Evolutionary conservation across 1,284 basidiomycete genomes (phyloP).

Genomic region (Ceratorhiza oryzae-sativae): DNA sequence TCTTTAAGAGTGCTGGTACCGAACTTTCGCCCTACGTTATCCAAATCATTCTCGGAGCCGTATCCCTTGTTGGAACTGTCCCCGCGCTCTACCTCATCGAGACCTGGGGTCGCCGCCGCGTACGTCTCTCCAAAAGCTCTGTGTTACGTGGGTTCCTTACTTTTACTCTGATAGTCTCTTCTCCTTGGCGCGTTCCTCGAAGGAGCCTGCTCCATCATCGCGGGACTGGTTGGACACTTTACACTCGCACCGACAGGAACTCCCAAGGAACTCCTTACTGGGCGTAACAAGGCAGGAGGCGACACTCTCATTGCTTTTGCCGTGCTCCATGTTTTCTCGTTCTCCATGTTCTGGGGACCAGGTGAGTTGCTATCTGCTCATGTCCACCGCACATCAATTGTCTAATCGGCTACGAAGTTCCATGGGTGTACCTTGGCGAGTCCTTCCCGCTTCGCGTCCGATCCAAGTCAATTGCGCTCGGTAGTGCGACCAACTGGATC

Average conservation of each 20-base stretch:
- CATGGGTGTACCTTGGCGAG: conserved; percentile 69
- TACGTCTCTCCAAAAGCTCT: conserved; percentile 46
- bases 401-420: conserved; percentile 49
- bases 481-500: conserved; percentile 68
- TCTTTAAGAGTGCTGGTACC: conserved; percentile 79
- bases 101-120: conserved; percentile 66
- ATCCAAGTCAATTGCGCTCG: conserved; percentile 76
- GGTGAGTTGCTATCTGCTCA: conserved; percentile 44
- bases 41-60: conserved; percentile 72
- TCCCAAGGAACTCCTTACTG: conserved; percentile 57
- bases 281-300: conserved; percentile 65
- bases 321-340: conserved; percentile 76
- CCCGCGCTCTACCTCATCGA: conserved; percentile 73
- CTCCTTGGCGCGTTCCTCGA: conserved; percentile 71
- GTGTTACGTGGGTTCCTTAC: conserved; percentile 41
- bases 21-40: conserved; percentile 74
- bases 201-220: conserved; percentile 68
- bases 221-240: conserved; percentile 75
- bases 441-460: conserved; percentile 77
- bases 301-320: conserved; percentile 76
- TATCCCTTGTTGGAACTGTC: conserved; percentile 69
- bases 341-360: conserved; percentile 75
- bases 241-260: conserved; percentile 64
- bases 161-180: conserved; percentile 57
- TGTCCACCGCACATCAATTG: not conserved